These are phyloP conservation scores for Balakata baccata DNA, from an alignment of 345 rosid species.

Conservation along the genomic window DNA sequence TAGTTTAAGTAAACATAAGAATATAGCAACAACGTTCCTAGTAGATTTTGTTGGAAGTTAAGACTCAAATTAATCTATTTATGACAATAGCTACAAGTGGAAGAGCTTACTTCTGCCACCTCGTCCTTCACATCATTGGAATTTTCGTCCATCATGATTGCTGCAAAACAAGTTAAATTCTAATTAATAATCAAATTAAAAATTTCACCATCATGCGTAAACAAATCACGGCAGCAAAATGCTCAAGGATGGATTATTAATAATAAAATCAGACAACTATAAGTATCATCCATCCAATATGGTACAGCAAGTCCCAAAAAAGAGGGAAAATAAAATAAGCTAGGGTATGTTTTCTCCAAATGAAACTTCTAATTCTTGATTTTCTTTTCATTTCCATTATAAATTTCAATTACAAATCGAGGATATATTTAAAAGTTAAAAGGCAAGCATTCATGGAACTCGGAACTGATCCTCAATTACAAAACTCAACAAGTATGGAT, in stretches of 20 bases:
- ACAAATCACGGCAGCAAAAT: not conserved
- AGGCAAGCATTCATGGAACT: not conserved
- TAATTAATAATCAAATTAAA: not conserved
- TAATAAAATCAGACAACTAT: not conserved
- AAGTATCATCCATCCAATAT: not conserved
- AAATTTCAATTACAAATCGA: not conserved
- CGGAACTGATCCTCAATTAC: not conserved
- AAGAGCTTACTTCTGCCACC: conserved; percentile 44
- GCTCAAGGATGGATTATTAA: too few relatives aligned
- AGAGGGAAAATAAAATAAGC: too few relatives aligned
- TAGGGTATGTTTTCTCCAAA: too few relatives aligned
- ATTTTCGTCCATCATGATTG: conserved; percentile 50
- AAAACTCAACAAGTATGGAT: not conserved
- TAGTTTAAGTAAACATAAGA: not conserved
- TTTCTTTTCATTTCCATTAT: not conserved
- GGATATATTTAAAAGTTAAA: not conserved
- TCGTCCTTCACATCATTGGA: conserved; percentile 47
- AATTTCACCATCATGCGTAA: not conserved
- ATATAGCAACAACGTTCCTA: not conserved
- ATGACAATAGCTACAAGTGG: not conserved
- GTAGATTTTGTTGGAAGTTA: not conserved
- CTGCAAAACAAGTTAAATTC: not conserved
- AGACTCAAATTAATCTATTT: not conserved
- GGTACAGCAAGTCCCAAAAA: too few relatives aligned
- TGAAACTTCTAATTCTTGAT: too few relatives aligned